Evolutionary conservation across 768 basidiomycete species (phyloP), one percentile per base, ranked within the genome.

Genomic region (Boletus reticuloceps): DNA sequence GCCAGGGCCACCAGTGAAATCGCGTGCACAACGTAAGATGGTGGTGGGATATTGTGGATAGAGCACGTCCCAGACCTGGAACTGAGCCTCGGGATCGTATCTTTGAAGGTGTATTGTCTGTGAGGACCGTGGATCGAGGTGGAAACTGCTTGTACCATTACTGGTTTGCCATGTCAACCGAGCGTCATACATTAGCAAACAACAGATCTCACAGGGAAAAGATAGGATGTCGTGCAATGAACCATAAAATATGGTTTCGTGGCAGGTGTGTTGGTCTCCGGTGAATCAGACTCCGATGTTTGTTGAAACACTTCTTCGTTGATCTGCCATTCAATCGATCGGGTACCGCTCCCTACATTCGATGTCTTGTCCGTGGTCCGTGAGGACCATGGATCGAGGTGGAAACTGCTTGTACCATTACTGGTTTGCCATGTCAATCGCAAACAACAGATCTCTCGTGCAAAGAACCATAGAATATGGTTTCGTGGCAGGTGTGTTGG

Each of bases 261-360:
- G 2, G 58, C 60, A 2, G 65, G 57, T 0, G 66, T 64, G n/a
- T n/a, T n/a, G 53, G 19, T 64, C 51, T 59, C 62, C 3, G 22
- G 6, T 25, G 25, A 36, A 7, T 82, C 80, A 3, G 67, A 68
- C 64, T 87, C 20, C 84, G 0, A 91, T 78, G 79, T 81, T 60
- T 85, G 80, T 14, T 84, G 80, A 68, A 91, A 86, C 0, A 88
- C 82, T 58, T 94, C 91, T 64, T 91, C 91, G 59, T 98, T 98
- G 55, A 98, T 87, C 53, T 89, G 85, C 91, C 93, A 96, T 0
- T 79, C 82, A 32, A 98, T 85, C 1, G 92, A 84, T 69, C 98
- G 96, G 0, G 96, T 98, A 3, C 96, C 94, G 65, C 97, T 96
- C 2, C 94, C 93, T n/a, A n/a, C n/a, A n/a, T n/a, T n/a, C n/a